Base-by-base conservation (phyloP, 495 filamentous ascomycete species). In the Thozetella sp. region DNA sequence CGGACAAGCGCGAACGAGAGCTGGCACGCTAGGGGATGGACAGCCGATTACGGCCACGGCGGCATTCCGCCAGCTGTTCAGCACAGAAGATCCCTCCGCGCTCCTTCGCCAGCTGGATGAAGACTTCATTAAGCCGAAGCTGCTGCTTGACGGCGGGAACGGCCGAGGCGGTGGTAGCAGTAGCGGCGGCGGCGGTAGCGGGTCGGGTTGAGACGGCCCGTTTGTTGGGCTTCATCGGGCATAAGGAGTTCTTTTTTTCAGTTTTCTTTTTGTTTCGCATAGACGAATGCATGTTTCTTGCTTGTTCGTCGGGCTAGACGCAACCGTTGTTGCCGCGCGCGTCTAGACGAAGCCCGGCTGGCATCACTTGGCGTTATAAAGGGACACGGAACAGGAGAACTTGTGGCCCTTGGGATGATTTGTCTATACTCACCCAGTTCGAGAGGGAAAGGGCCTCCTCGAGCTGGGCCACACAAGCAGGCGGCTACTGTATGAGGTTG, bases 71-170 rank as follows among this genome's bases (percentile, higher is more conserved):
- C 89, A 91, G 45, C 57, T 82, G 20, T 76, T 80, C 19, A 87
- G 89, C 13, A 80, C 87, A 0, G 93, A 97, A 40, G 96, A 99
- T 70, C 93, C 97, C 53, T 90, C 90, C 20, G 91, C 88, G 15
- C 88, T 95, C 84, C 97, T 99, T 72, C 87, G 87, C 58, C 94
- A 97, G 73, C 75, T 99, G 55, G 95, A 99, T 72, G 95, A 99
- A 72, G 92, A 91, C 25, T 98, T 91, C 72, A 96, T 99, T 72
- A 99, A 99, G 80, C 95, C 95, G 11, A 92, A 86, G 64, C 79
- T 99, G 55, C 73, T 99, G 57, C 82, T 99, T 37, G 94, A 98
- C 78, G 76, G 75, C 13, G 76, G 74, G 22, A 66, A 64, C 22
- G 69, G 72, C n/a, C 50, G 68, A 30, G 59, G 64, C 17, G 64